These are phyloP conservation scores for Areca catechu DNA, from an alignment of 176 grass and related monocot genomes.

Conservation along the genomic window DNA sequence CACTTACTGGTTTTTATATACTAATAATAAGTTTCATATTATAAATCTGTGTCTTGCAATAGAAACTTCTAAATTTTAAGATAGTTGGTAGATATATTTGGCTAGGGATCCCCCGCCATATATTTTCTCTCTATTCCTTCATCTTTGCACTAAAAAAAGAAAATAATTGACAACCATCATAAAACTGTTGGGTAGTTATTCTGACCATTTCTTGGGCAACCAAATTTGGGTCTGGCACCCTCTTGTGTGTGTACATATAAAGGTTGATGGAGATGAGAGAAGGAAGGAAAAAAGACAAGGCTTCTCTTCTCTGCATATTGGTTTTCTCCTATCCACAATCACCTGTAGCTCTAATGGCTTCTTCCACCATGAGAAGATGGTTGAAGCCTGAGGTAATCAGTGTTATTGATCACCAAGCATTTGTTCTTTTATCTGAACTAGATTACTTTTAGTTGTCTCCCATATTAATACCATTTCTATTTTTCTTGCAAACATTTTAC, in stretches of 20 bases:
- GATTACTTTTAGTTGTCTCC: not conserved
- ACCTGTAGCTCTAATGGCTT: slow-evolving; percentile 7
- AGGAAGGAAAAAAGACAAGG: not conserved
- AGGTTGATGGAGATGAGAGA: too few species aligned
- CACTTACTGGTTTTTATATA: too few species aligned
- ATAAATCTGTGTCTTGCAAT: too few species aligned
- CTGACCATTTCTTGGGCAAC: not conserved
- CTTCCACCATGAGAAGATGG: slow-evolving; percentile 8
- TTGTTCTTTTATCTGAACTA: slow-evolving; percentile 16
- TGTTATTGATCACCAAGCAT: slow-evolving; percentile 8
- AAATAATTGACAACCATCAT: too few species aligned
- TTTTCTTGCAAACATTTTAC: not conserved
- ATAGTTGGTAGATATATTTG: too few species aligned
- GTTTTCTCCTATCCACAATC: not conserved
- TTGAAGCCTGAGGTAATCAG: slow-evolving; percentile 16
- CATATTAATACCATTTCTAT: not conserved
- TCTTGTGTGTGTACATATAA: not conserved
- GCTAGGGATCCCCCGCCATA: too few species aligned
- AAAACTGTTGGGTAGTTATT: not conserved
- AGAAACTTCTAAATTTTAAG: too few species aligned
- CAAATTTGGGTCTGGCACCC: not conserved
- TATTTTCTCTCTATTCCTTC: too few species aligned
- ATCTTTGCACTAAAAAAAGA: too few species aligned
- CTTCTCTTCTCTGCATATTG: not conserved
- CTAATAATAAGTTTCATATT: too few species aligned